Percentiles rank a stretch among this genome's conserved stretches.
Conservation (phyloP, 768 basidiomycete species). For the Hypsizygus marmoreus region DNA sequence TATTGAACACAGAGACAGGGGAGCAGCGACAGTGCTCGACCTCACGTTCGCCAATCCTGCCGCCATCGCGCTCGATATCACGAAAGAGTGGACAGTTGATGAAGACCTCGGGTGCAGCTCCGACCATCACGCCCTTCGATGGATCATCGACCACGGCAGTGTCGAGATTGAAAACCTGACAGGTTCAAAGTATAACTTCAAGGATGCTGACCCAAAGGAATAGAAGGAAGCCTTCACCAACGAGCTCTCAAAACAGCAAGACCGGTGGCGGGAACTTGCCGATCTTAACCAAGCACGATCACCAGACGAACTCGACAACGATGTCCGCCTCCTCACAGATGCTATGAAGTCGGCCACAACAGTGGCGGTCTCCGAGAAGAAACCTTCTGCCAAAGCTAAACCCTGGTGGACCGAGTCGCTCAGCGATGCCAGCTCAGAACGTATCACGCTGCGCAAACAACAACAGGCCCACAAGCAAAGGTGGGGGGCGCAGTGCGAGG, state of each 20-base stretch:
- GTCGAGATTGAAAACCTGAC: too few species aligned
- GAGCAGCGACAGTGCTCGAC: conserved; percentile 1
- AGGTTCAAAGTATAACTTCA: too few species aligned
- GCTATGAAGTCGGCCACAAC: background rate
- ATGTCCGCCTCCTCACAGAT: background rate
- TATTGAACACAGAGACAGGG: background rate
- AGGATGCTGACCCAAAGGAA: too few species aligned
- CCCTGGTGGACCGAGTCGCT: conserved; percentile 5
- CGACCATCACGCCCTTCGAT: too few species aligned
- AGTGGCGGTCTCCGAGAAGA: background rate
- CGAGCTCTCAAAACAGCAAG: background rate
- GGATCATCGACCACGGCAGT: too few species aligned
- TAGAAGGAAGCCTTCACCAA: background rate
- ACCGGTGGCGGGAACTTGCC: background rate
- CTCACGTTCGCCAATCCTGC: background rate
- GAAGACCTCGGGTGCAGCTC: too few species aligned
- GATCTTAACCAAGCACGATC: background rate
- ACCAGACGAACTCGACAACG: conserved; percentile 1
- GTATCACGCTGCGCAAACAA: background rate
- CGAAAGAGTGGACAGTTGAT: background rate
- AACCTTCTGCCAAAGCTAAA: background rate
- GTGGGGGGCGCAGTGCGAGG: background rate
- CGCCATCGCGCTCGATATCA: background rate
- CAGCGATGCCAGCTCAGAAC: background rate
- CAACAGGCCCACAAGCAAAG: background rate